Conservation (phyloP, 495 filamentous ascomycete genomes). For the Xylaria intraflava region DNA sequence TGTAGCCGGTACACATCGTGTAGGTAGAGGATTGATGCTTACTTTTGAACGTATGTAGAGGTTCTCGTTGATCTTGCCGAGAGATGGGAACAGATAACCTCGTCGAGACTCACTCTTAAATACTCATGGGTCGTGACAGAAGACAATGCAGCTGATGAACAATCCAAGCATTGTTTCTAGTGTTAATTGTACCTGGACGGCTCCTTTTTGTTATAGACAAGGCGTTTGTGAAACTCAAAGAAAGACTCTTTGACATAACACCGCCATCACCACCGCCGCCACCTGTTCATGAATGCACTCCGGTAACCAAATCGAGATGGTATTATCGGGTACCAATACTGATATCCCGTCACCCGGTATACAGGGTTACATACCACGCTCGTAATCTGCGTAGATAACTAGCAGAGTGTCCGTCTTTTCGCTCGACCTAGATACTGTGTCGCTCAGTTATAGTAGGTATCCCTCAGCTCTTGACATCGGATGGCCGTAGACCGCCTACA, state of each 20-base stretch:
- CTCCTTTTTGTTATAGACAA: not conserved
- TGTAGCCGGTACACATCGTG: conserved; percentile 7
- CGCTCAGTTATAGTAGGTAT: too few relatives aligned
- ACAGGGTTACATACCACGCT: too few relatives aligned
- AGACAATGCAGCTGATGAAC: not conserved
- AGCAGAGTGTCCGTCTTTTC: too few relatives aligned
- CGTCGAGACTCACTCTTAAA: not conserved
- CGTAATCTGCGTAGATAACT: too few relatives aligned
- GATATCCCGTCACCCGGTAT: too few relatives aligned
- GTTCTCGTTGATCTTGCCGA: not conserved
- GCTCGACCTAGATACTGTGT: too few relatives aligned
- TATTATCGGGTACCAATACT: too few relatives aligned
- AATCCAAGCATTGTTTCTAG: not conserved
- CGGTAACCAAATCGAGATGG: not conserved
- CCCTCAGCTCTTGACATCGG: too few relatives aligned
- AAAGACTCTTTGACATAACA: not conserved
- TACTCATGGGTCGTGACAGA: not conserved
- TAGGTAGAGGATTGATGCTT: not conserved
- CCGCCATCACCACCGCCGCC: not conserved
- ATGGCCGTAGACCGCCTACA: too few relatives aligned
- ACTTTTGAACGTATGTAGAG: not conserved
- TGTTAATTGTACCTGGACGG: not conserved
- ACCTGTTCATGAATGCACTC: not conserved
- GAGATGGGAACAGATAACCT: not conserved
- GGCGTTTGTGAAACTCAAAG: not conserved